Evolutionary conservation across 768 basidiomycete species (phyloP).

Genomic region (Termitomyces heimii): DNA sequence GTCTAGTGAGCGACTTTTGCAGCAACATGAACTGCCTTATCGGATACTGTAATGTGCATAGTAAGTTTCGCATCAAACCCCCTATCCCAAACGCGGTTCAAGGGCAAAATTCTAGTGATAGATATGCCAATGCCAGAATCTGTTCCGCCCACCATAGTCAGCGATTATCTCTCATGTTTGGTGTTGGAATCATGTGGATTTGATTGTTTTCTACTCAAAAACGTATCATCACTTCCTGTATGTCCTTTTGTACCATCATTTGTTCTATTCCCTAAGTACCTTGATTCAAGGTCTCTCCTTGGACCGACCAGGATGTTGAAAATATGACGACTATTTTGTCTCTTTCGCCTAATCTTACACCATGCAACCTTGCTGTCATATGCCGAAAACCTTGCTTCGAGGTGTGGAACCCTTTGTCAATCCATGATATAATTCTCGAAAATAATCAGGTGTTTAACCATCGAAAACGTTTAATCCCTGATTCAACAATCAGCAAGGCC

Average conservation of each 20-base stretch:
- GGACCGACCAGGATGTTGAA: constrained; percentile 34
- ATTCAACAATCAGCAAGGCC: constrained; percentile 1
- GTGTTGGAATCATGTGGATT: constrained; percentile 22
- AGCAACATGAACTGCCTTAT: constrained; percentile 44
- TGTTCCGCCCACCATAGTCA: constrained; percentile 18
- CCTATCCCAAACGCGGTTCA: not conserved
- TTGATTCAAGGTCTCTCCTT: constrained; percentile 21
- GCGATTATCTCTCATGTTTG: constrained; percentile 10
- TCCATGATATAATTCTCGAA: not conserved
- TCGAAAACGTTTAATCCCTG: constrained; percentile 18
- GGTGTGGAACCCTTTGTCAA: constrained; percentile 24
- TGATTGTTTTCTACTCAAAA: constrained; percentile 24
- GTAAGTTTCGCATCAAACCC: constrained; percentile 22
- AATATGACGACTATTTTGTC: constrained; percentile 33
- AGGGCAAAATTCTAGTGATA: constrained; percentile 15
- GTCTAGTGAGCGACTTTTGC: constrained; percentile 41
- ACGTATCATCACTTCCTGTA: not conserved
- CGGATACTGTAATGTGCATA: constrained; percentile 44
- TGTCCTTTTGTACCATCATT: not conserved
- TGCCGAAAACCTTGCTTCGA: constrained; percentile 57
- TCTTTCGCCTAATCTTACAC: constrained; percentile 35
- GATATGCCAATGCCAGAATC: constrained; percentile 22
- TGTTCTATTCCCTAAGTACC: constrained; percentile 10
- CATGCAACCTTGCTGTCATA: constrained; percentile 52
- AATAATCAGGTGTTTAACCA: constrained; percentile 19